phyloP scores from a whole-genome alignment of 2,329 filamentous ascomycete genomes.

The Colletotrichum gloeosporioides region DNA sequence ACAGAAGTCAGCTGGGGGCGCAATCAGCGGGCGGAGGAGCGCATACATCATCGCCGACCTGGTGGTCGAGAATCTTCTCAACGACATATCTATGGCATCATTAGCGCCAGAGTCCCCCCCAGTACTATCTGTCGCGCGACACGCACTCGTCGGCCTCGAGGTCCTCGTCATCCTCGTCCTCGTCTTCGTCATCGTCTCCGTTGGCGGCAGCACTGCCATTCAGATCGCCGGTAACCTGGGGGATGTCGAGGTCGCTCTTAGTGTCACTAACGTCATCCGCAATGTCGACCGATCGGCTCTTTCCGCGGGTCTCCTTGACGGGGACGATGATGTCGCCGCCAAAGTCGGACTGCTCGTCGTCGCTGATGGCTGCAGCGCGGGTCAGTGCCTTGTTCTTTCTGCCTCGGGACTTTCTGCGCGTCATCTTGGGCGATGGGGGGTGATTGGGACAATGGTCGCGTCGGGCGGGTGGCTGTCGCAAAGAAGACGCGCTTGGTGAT shows the following conservation, averaged over 20 bases:
- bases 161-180: constrained; percentile 49
- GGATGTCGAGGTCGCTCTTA: constrained; percentile 3
- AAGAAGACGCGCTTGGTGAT: background rate
- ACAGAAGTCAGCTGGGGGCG: background rate
- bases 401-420: background rate
- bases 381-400: background rate
- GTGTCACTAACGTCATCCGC: background rate
- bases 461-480: background rate
- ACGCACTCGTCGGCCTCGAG: constrained; percentile 32
- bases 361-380: constrained; percentile 38
- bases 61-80: constrained; percentile 74
- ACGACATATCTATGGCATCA: constrained; percentile 67
- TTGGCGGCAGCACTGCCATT: constrained; percentile 27
- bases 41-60: constrained; percentile 60
- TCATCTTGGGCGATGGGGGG: background rate
- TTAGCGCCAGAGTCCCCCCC: constrained; percentile 18
- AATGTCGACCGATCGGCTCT: constrained; percentile 8
- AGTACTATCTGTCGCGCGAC: background rate
- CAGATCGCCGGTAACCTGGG: constrained; percentile 1
- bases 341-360: constrained; percentile 37
- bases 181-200: constrained; percentile 39
- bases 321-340: constrained; percentile 5
- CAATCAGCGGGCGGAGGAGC: background rate
- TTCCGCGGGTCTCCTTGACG: background rate
- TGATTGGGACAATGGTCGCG: background rate